Evolutionary conservation across 176 grass and related monocot species (phyloP).

Genomic region (Eragrostis curvula): DNA sequence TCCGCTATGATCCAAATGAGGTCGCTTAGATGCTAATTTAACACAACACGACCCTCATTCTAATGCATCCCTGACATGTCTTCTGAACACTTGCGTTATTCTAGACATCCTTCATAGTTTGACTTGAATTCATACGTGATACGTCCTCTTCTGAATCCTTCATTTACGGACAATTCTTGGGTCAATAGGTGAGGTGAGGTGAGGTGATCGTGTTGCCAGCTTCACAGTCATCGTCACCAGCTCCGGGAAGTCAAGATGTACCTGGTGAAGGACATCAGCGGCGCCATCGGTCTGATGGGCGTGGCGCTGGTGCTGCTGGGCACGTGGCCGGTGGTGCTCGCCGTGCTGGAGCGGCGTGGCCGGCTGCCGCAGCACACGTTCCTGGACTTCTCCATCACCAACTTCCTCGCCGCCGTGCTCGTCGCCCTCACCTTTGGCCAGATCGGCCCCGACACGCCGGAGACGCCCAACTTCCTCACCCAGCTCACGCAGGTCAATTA

Average conservation of each 20-base stretch:
- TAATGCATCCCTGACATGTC: too few species aligned
- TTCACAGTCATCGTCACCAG: neutral
- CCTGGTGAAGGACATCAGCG: conserved; percentile 71
- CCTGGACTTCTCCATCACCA: conserved; percentile 83
- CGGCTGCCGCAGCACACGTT: conserved; percentile 94
- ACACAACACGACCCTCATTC: neutral
- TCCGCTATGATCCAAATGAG: neutral
- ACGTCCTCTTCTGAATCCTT: neutral
- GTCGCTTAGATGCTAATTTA: neutral
- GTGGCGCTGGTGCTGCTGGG: conserved; percentile 77
- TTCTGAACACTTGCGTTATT: too few species aligned
- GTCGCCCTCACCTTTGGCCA: conserved; percentile 82
- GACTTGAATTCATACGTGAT: neutral
- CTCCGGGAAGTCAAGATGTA: conserved; percentile 58
- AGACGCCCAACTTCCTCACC: conserved; percentile 84
- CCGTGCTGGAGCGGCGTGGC: conserved; percentile 81
- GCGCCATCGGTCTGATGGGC: conserved; percentile 75
- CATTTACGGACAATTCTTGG: neutral
- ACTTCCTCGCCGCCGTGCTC: conserved; percentile 82
- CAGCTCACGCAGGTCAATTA: conserved; percentile 66
- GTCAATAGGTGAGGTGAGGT: neutral
- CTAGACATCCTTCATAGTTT: too few species aligned
- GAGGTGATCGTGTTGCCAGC: neutral
- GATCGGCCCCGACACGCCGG: conserved; percentile 58
- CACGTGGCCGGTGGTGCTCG: conserved; percentile 94